Base-by-base conservation (phyloP, 805 yeast genomes). In the Cyberlindnera sargentensis region DNA sequence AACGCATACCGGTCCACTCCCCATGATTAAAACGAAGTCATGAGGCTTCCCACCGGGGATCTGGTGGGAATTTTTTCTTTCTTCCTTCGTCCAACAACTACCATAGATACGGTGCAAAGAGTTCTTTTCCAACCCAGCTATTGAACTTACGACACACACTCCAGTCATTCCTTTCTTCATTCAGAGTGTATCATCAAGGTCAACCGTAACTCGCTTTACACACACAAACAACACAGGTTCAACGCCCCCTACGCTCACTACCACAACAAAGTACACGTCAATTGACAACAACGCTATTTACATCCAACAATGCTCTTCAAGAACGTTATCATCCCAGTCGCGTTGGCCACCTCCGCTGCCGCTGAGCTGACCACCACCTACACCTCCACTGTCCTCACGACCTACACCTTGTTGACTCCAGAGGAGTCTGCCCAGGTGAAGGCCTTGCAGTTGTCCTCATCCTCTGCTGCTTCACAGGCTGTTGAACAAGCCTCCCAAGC, bases 381-480 rank as follows among this genome's bases (percentile, higher is more conserved):
- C 31, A 68, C 67, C 44, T 71, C 74, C 34, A 62, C 70, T 37
- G 62, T 65, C 39, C 60, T 67, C 44, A 47, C 58, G 33, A 58
- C 67, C 20, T 46, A 51, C 42, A 64, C 68, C 39, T 40, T 56
- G 34, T 47, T 56, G 40, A 53, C 50, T 20, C 57, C 61, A 33
- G 57, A 58, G 28, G 63, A 55, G 39, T 57, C 61, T 31, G 36
- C 50, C 23, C 37, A 42, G 11, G 24, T 41, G 26, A 36, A 36
- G 15, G 33, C 33, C 15, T 42, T 31, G n/a, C 23, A 32, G 9
- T 36, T 30, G 8, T 33, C 42, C 8, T 42, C 45, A 26, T 39
- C 42, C 27, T 41, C 48, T 28, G 50, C 62, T 23, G 49, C 51
- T 6, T 43, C 56, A 23, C 50, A 50, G 8, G 42, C 31, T 6